phyloP scores from a whole-genome alignment of 2,329 filamentous ascomycete species.

The Exophiala phaeomuriformis region DNA sequence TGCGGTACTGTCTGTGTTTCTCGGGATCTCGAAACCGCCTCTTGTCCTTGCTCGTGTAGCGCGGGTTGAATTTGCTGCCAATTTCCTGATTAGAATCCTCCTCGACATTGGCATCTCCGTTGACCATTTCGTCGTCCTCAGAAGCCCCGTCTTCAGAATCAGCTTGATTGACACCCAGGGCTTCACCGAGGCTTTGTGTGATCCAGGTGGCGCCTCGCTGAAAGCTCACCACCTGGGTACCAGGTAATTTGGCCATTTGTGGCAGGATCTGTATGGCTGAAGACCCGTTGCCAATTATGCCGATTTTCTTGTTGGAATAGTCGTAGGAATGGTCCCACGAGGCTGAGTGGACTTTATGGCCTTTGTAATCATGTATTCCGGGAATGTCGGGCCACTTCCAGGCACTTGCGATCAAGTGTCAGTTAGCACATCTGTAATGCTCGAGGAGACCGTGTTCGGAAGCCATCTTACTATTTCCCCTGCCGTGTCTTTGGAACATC shows the following conservation, averaged over 20 bases:
- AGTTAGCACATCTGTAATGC: not conserved
- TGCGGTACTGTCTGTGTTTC: conserved; percentile 32
- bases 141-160: conserved; percentile 8
- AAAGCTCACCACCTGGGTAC: conserved; percentile 30
- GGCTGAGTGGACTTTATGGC: conserved; percentile 28
- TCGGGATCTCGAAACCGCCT: conserved; percentile 28
- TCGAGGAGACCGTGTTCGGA: too few relatives aligned
- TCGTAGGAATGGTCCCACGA: conserved; percentile 28
- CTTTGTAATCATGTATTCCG: conserved; percentile 28
- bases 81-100: conserved; percentile 16
- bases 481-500: not conserved
- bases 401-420: not conserved
- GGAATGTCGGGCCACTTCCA: conserved; percentile 31
- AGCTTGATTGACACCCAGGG: conserved; percentile 23
- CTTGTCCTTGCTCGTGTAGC: conserved; percentile 30
- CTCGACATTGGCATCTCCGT: conserved; percentile 15
- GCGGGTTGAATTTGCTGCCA: conserved; percentile 25
- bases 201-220: conserved; percentile 32
- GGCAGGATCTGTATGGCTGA: conserved; percentile 38
- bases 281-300: conserved; percentile 31
- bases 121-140: conserved; percentile 14
- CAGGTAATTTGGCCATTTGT: conserved; percentile 21
- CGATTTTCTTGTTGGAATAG: conserved; percentile 28
- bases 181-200: conserved; percentile 28
- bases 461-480: too few relatives aligned